Conservation (phyloP, 352 stramenopile species). For the Phytophthora megakarya region DNA sequence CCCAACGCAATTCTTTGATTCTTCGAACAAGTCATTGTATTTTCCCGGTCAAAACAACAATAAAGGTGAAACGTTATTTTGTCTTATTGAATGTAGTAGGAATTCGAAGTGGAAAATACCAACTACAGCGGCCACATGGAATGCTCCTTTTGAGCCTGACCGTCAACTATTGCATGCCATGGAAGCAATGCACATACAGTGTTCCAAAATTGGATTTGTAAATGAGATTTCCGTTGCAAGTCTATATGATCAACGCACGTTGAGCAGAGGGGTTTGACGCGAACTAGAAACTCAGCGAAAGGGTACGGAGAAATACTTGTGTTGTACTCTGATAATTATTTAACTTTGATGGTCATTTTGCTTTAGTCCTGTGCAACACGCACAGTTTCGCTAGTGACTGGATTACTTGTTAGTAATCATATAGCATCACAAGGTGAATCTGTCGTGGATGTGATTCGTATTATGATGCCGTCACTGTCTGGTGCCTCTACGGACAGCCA, state of each 20-base stretch:
- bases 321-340: background rate
- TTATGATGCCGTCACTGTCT: background rate
- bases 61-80: background rate
- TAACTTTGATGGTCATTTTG: background rate
- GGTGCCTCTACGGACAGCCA: conserved; percentile 9
- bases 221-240: conserved; percentile 10
- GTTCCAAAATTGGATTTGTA: conserved; percentile 2
- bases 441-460: conserved; percentile 2
- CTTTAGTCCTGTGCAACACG: conserved; percentile 6
- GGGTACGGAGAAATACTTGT: background rate
- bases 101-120: background rate
- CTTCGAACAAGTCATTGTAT: background rate
- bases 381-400: conserved; percentile 1
- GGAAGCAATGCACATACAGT: background rate
- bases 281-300: conserved; percentile 6
- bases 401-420: background rate
- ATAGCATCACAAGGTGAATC: background rate
- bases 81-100: background rate
- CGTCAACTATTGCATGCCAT: background rate
- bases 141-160: background rate
- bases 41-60: background rate
- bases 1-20: background rate
- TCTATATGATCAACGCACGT: conserved; percentile 2
- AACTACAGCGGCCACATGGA: too few relatives aligned
- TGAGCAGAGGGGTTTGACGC: background rate